Base-by-base conservation (phyloP, 805 yeast genomes). In the Candida mattraensis region DNA sequence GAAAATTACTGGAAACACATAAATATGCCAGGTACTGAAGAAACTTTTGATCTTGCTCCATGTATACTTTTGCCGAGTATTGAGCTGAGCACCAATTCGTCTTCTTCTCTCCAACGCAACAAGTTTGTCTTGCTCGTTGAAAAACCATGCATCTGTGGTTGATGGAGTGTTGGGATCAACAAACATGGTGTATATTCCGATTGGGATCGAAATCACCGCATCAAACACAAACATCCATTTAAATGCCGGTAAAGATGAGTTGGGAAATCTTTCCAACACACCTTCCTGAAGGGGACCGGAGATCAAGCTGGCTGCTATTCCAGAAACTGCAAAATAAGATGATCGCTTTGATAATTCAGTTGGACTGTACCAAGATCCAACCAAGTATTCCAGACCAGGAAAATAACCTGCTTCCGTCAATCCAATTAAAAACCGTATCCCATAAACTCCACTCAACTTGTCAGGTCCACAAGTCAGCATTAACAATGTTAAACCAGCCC, bases 21-120 rank as follows among this genome's bases (percentile, higher is more conserved):
- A 66, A 12, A 68, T 57, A 50, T 73, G 78, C 78, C 78, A 73
- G 5, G 76, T 67, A 36, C 48, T 58, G 55, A 72, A 70, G n/a
- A 44, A 42, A 2, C 61, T 32, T 29, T 63, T 68, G 44, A 72
- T 58, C 40, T 64, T 66, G 4, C 37, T 33, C 59, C 60, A 53
- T 4, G 74, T 64, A 47, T 70, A 70, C 16, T 56, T 61, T 21
- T 60, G 62, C 48, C 71, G 56, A 1, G 69, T 66, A 36, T 66
- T 69, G 40, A 65, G 50, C 41, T 66, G 71, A 9, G 75, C 76
- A 17, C 67, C 66, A 32, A 58, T 58, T 33, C 60, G 42, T 37
- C 66, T 55, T 51, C 70, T 59, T 54, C 77, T 60, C 45, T 69
- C 74, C 31, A 67, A 49, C 0, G 70, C 76, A 16, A 70, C 64